A percentile compares a stretch with the other conserved stretches of the same genome.
Evolutionary conservation across 2,329 filamentous ascomycete species (phyloP).

Genomic region (Gyromitra esculenta): DNA sequence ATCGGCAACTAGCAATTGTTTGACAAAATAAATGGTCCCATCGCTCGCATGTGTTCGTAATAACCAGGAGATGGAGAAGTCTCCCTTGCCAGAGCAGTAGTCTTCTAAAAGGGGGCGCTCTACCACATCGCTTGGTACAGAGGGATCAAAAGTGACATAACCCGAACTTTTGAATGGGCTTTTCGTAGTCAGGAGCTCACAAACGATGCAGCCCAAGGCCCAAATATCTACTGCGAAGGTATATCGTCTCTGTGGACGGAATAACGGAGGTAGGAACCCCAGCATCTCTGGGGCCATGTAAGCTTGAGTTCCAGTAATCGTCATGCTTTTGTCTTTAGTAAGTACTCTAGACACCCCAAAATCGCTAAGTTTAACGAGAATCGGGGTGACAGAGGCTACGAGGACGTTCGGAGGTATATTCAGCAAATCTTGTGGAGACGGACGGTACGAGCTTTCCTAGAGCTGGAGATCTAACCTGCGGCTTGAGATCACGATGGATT

Average conservation of each 20-base stretch:
- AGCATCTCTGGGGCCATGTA: background rate
- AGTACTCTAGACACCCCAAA: slow-evolving; percentile 1
- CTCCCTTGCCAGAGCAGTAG: background rate
- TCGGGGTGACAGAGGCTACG: background rate
- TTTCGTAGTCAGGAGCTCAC: background rate
- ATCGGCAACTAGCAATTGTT: background rate
- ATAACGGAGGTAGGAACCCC: background rate
- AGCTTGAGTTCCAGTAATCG: background rate
- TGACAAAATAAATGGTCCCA: background rate
- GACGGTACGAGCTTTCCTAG: background rate
- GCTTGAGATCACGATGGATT: slow-evolving; percentile 1
- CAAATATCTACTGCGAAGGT: slow-evolving; percentile 3
- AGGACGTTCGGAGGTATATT: background rate
- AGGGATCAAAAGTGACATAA: background rate
- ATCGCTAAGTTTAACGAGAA: background rate
- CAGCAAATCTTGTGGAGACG: too few relatives aligned
- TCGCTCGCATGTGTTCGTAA: background rate
- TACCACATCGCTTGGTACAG: background rate
- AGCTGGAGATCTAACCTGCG: background rate
- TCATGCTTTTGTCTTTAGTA: background rate
- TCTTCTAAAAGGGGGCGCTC: background rate
- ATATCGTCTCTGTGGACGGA: background rate
- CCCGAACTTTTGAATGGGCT: background rate
- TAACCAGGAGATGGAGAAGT: background rate
- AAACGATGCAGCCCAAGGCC: slow-evolving; percentile 4